Percentiles rank a stretch among this genome's conserved stretches.
These are phyloP conservation scores for Prunus mongolica DNA, from an alignment of 306 rosid species.

Conservation along the genomic window DNA sequence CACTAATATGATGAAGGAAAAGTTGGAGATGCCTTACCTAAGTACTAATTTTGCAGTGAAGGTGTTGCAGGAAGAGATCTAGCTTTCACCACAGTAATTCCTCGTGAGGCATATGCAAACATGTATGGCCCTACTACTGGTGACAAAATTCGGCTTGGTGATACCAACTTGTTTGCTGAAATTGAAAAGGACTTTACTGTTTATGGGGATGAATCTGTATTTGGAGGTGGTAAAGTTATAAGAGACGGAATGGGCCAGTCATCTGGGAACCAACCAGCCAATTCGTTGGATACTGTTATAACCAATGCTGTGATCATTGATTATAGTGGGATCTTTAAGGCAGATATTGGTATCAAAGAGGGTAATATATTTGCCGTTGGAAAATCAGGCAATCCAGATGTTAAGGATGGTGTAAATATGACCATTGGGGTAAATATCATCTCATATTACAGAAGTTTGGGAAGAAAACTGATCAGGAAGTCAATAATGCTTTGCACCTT, in stretches of 20 bases:
- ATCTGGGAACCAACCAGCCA: constrained; percentile 40
- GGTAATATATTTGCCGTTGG: constrained; percentile 56
- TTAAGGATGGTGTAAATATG: constrained; percentile 61
- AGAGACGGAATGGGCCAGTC: constrained; percentile 98
- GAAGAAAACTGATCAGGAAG: constrained; percentile 6
- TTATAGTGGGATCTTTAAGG: constrained; percentile 76
- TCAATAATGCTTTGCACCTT: constrained; percentile 11
- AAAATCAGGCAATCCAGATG: constrained; percentile 92
- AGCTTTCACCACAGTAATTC: constrained; percentile 44
- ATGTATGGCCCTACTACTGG: constrained; percentile 90
- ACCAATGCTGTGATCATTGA: constrained; percentile 83
- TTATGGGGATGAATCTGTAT: constrained; percentile 89
- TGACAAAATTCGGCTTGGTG: constrained; percentile 92
- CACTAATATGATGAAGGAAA: constrained; percentile 11
- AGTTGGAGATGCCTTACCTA: constrained; percentile 26
- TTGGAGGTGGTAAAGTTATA: constrained; percentile 94
- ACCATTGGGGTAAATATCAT: constrained; percentile 64
- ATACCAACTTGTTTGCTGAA: constrained; percentile 77
- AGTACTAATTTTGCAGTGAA: constrained; percentile 63
- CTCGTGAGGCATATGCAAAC: constrained; percentile 70
- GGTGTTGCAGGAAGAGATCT: constrained; percentile 58
- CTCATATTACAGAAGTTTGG: constrained; percentile 11
- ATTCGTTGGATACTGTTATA: constrained; percentile 71
- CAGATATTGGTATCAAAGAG: constrained; percentile 84
- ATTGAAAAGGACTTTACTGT: constrained; percentile 70